Base-by-base conservation (phyloP, 208 protist genomes). In the Leishmania arabica region DNA sequence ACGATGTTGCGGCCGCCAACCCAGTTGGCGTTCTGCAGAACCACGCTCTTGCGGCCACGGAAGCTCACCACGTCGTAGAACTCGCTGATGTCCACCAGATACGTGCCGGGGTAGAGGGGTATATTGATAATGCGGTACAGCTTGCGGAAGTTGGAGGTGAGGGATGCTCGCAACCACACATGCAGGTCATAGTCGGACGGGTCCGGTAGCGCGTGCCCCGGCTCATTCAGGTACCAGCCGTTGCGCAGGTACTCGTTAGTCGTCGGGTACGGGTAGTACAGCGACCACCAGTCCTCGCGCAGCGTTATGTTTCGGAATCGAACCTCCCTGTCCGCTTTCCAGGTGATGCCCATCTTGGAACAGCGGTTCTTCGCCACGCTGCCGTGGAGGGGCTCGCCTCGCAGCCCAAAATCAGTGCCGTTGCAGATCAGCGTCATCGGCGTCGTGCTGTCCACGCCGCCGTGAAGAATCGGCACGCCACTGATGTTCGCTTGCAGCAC, bases 161-260 rank as follows among this genome's bases (percentile, higher is more conserved):
- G 88, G 31, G 99, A 96, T 53, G 89, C 92, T 56, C 97, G 87
- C 93, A 99, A 98, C 99, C 99, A 99, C 56, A 99, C 98, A 62
- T 99, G 98, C 42, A 99, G 94, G 83, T 99, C 97, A 72, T 97
- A 91, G 92, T 99, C 97, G 58, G 71, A 73, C 54, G 88, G 93
- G 73, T 95, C 87, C 34, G 95, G 94, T 78, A 98, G 75, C 45
- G 86, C 54, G 85, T 98, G 96, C 15, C 93, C 93, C 11, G 93
- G 85, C 84, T 98, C 95, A 77, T 95, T 77, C 31, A 90, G 80
- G 83, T 98, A 96, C 92, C 92, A 98, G 27, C 95, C 95, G 42
- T 95, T 87, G 60, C 85, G 89, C 58, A 98, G 90, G 80, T 92
- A 97, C 51, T 86, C 84, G 80, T 97, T 93, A 79, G 87, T 75